Percentiles rank a stretch among this genome's conserved stretches.
These are phyloP conservation scores for Syzygium oleosum DNA, from an alignment of 345 rosid species.

Conservation along the genomic window DNA sequence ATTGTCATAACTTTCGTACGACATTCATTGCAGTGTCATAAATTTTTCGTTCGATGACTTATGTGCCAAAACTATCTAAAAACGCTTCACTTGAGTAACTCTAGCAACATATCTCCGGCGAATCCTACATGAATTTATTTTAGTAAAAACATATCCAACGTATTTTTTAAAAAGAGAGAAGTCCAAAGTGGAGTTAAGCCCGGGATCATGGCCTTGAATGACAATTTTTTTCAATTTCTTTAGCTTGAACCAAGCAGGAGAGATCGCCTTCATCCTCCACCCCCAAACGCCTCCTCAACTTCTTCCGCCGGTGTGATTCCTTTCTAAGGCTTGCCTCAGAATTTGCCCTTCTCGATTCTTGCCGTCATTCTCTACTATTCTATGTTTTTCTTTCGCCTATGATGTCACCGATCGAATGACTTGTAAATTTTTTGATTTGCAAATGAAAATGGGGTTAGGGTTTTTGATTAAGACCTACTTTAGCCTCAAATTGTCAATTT, in stretches of 20 bases:
- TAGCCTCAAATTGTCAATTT: background rate
- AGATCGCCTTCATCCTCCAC: background rate
- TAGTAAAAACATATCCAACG: background rate
- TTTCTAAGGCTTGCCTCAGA: too few species aligned
- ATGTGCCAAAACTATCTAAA: background rate
- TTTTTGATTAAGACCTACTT: background rate
- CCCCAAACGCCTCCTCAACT: too few species aligned
- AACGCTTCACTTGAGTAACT: background rate
- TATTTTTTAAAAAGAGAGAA: background rate
- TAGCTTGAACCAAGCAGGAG: background rate
- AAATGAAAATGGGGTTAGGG: background rate
- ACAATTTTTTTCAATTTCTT: background rate
- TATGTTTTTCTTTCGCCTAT: too few species aligned
- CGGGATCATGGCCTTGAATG: background rate
- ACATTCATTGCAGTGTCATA: accelerated
- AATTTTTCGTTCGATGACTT: background rate
- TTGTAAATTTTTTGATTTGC: accelerated
- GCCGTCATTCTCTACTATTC: too few species aligned
- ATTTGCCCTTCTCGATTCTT: too few species aligned
- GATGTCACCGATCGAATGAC: background rate
- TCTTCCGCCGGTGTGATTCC: too few species aligned
- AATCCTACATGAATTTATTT: background rate
- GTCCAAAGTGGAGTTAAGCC: background rate
- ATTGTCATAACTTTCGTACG: background rate
- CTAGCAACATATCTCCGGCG: accelerated